A percentile compares a stretch with the other conserved stretches of the same genome.
phyloP scores from a whole-genome alignment of 345 rosid species.

The Hibiscus mutabilis region DNA sequence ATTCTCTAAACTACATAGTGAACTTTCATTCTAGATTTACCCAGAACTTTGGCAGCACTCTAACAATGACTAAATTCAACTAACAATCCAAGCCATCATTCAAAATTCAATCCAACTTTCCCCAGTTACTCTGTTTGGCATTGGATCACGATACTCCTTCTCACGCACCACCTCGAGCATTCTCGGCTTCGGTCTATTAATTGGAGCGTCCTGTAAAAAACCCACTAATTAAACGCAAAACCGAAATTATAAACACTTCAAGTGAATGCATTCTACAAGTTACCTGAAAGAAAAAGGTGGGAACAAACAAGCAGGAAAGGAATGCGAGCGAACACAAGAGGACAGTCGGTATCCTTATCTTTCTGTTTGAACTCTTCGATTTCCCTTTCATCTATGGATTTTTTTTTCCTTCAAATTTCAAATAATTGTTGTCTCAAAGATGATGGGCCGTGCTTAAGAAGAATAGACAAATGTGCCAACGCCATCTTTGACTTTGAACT shows the following conservation, averaged over 20 bases:
- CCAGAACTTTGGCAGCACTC: background rate
- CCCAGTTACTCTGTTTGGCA: constrained; percentile 64
- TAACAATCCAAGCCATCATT: background rate
- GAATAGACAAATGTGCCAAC: too few relatives aligned
- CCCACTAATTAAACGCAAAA: constrained; percentile 9
- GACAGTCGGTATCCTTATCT: constrained; percentile 42
- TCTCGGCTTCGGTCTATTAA: constrained; percentile 38
- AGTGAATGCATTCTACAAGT: background rate
- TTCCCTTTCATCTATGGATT: constrained; percentile 47
- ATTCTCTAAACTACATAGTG: background rate
- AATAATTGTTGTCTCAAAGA: background rate
- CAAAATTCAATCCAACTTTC: constrained; percentile 29
- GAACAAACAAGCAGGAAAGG: constrained; percentile 55
- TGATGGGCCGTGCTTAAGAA: too few relatives aligned
- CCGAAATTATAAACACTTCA: background rate
- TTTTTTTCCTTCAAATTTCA: background rate
- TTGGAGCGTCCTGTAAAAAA: constrained; percentile 43
- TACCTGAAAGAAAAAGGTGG: constrained; percentile 48
- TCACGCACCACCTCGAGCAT: background rate
- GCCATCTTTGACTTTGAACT: too few relatives aligned
- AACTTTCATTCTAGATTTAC: background rate
- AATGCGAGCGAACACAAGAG: constrained; percentile 53
- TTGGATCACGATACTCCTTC: constrained; percentile 19
- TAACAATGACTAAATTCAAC: background rate
- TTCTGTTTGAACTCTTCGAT: constrained; percentile 45